A percentile compares a stretch with the other conserved stretches of the same genome.
phyloP scores from a whole-genome alignment of 2,329 filamentous ascomycete species.

The Pseudocercospora pini-densiflorae region DNA sequence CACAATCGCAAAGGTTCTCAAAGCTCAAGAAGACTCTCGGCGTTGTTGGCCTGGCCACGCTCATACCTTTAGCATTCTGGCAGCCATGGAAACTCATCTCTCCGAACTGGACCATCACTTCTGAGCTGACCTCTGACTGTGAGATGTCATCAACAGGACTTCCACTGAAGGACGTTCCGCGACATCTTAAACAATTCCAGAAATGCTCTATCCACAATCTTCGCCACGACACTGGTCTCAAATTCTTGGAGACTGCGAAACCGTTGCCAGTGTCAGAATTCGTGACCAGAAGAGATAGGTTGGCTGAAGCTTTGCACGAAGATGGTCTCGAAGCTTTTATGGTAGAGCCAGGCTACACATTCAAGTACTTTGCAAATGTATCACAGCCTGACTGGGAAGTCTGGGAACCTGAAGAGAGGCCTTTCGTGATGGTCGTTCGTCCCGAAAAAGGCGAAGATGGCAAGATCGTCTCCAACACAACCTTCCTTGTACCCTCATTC shows the following conservation, averaged over 20 bases:
- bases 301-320: conserved; percentile 59
- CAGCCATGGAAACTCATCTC: background rate
- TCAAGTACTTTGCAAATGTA: conserved; percentile 67
- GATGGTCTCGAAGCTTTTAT: conserved; percentile 63
- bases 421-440: conserved; percentile 65
- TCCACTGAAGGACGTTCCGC: conserved; percentile 20
- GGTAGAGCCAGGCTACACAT: conserved; percentile 67
- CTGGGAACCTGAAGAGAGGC: conserved; percentile 62
- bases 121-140: background rate
- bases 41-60: background rate
- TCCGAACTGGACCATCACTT: background rate
- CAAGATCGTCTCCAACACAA: conserved; percentile 57
- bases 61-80: background rate
- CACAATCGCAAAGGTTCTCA: background rate
- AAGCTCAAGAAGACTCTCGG: background rate
- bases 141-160: conserved; percentile 1
- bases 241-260: conserved; percentile 56
- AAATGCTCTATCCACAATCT: conserved; percentile 61
- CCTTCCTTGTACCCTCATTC: conserved; percentile 64
- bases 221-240: conserved; percentile 47
- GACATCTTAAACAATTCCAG: conserved; percentile 37
- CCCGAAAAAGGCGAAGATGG: conserved; percentile 49
- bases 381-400: conserved; percentile 62
- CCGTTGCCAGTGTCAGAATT: conserved; percentile 59
- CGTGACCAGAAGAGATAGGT: conserved; percentile 58